Evolutionary conservation across 768 basidiomycete genomes (phyloP).

Genomic region (Tylopilus sp.): DNA sequence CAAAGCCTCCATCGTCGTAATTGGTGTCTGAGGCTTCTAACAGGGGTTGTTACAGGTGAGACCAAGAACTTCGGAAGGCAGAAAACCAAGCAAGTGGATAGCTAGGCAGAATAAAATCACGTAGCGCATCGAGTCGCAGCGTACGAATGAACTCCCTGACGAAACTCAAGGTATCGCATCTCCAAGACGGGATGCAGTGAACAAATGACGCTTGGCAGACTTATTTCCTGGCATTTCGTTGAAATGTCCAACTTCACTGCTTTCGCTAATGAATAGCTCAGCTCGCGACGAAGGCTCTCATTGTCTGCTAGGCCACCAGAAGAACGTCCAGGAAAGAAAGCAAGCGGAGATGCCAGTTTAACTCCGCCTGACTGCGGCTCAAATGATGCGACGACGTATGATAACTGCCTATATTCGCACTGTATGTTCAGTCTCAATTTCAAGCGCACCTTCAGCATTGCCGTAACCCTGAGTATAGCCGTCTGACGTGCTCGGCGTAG

Average conservation of each 20-base stretch:
- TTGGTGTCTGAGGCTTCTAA: conserved; percentile 61
- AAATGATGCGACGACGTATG: conserved; percentile 31
- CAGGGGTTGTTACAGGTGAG: conserved; percentile 40
- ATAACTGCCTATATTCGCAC: conserved; percentile 42
- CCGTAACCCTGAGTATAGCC: conserved; percentile 60
- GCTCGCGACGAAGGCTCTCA: conserved; percentile 39
- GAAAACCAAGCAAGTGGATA: conserved; percentile 38
- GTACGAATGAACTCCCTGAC: conserved; percentile 15
- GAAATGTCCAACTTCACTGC: conserved; percentile 38
- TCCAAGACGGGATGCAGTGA: conserved; percentile 17
- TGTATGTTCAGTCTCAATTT: conserved; percentile 56
- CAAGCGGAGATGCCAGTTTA: conserved; percentile 37
- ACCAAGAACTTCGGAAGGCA: conserved; percentile 47
- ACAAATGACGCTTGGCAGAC: conserved; percentile 20
- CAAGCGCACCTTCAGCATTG: conserved; percentile 83
- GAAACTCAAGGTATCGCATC: conserved; percentile 28
- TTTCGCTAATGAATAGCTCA: conserved; percentile 48
- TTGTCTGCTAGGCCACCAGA: conserved; percentile 25
- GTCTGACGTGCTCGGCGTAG: conserved; percentile 41
- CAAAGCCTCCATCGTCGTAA: conserved; percentile 53
- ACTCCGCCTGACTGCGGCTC: conserved; percentile 50
- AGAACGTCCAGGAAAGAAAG: conserved; percentile 21
- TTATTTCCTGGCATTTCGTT: conserved; percentile 29
- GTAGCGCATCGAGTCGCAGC: conserved; percentile 41
- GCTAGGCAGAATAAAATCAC: conserved; percentile 43